Conservation (phyloP, 192 early-diverging fungal genomes). For the Paraglomus brasilianum region DNA sequence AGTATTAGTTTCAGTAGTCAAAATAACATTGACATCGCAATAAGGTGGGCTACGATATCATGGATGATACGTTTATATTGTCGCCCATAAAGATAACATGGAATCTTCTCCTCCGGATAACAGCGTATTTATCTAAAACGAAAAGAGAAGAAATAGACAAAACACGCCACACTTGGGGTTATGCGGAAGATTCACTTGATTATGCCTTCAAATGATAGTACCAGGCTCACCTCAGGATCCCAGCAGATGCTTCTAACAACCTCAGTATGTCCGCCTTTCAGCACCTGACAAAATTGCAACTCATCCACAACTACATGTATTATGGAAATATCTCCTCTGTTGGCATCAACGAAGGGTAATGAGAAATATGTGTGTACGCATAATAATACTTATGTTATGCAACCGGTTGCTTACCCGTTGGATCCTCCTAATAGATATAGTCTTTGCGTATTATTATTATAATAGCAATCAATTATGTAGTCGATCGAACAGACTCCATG, state of each 20-base stretch:
- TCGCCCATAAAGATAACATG: conserved; percentile 67
- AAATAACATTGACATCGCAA: too few species aligned
- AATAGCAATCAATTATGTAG: conserved; percentile 83
- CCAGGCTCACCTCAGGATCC: conserved; percentile 56
- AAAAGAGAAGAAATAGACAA: neutral
- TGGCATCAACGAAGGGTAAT: neutral
- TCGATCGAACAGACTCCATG: conserved; percentile 57
- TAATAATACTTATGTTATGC: conserved; percentile 21
- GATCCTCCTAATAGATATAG: conserved; percentile 82
- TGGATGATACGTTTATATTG: neutral
- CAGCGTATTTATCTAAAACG: conserved; percentile 33
- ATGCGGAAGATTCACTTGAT: neutral
- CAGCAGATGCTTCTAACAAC: conserved; percentile 80
- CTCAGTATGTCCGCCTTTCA: conserved; percentile 82
- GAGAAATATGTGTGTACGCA: neutral
- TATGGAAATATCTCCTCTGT: conserved; percentile 71
- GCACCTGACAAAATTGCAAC: conserved; percentile 72
- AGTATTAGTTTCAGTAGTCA: too few species aligned
- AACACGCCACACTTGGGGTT: neutral
- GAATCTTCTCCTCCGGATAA: conserved; percentile 82
- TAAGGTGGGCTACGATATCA: too few species aligned
- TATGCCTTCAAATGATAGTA: neutral
- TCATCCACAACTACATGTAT: conserved; percentile 77
- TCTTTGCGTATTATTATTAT: conserved; percentile 62
- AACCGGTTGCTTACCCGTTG: conserved; percentile 50